Conservation (phyloP, 2,329 filamentous ascomycete species). For the Sclerotinia subarctica region DNA sequence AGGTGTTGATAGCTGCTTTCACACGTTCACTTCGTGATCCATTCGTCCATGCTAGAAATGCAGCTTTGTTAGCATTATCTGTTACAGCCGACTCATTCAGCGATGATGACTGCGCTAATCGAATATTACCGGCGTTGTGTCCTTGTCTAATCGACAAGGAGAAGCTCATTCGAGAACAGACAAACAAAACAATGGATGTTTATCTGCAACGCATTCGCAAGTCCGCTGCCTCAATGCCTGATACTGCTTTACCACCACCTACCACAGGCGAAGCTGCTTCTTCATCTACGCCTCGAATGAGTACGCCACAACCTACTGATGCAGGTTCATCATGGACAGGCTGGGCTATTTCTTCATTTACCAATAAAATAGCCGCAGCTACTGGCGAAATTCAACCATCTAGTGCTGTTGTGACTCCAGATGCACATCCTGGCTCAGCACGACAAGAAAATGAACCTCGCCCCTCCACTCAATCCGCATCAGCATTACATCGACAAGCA, state of each 20-base stretch:
- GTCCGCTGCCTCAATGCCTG: constrained; percentile 72
- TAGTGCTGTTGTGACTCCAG: constrained; percentile 45
- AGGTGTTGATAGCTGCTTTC: constrained; percentile 92
- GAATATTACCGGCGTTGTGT: constrained; percentile 80
- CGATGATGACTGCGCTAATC: constrained; percentile 83
- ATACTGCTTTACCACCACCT: constrained; percentile 70
- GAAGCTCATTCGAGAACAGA: constrained; percentile 89
- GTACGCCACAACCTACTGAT: constrained; percentile 67
- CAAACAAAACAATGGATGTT: constrained; percentile 80
- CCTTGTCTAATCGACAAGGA: constrained; percentile 90
- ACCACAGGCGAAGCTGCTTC: constrained; percentile 45
- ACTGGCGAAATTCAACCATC: constrained; percentile 75
- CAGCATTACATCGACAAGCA: constrained; percentile 58
- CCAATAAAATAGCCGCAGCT: constrained; percentile 82
- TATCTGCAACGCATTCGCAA: constrained; percentile 84
- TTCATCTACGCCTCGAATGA: constrained; percentile 65
- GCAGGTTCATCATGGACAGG: constrained; percentile 75
- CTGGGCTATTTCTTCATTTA: constrained; percentile 98
- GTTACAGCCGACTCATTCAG: constrained; percentile 83
- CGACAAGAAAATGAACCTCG: constrained; percentile 42
- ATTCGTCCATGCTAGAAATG: constrained; percentile 91
- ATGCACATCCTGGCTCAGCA: constrained; percentile 43
- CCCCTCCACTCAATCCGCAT: constrained; percentile 47
- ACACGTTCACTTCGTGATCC: constrained; percentile 85
- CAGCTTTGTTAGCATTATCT: constrained; percentile 77